Evolutionary conservation across 129 eudicot genomes (phyloP).

Genomic region (Centaurea solstitialis): DNA sequence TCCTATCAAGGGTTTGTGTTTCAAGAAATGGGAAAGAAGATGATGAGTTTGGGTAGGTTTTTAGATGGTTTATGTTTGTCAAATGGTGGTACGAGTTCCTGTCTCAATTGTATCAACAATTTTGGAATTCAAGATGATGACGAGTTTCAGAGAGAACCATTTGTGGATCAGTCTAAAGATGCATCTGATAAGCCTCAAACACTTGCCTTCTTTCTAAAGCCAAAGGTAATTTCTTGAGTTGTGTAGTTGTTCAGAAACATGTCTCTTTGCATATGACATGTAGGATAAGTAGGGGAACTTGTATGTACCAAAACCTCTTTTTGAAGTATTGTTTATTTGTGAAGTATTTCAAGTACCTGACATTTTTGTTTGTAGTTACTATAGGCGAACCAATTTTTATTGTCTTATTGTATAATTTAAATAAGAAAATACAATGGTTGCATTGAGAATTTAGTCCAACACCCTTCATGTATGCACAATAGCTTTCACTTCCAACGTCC

Average conservation of each 20-base stretch:
- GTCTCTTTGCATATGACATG: background rate
- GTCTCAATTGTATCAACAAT: slow-evolving; percentile 65
- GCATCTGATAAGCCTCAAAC: slow-evolving; percentile 63
- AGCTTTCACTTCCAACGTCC: background rate
- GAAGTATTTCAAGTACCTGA: background rate
- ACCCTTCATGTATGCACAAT: background rate
- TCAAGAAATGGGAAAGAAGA: slow-evolving; percentile 59
- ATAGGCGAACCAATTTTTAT: background rate
- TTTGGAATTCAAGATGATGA: slow-evolving; percentile 40
- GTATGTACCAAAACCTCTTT: background rate
- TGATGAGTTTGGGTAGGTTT: slow-evolving; percentile 56
- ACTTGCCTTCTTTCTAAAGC: slow-evolving; percentile 81
- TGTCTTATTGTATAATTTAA: background rate
- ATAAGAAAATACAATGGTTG: background rate
- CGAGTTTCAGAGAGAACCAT: slow-evolving; percentile 58
- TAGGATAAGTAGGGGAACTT: background rate
- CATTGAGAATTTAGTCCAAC: background rate
- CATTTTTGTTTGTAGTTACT: background rate
- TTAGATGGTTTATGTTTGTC: slow-evolving; percentile 67
- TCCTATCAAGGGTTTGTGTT: slow-evolving; percentile 14
- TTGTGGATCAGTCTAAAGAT: slow-evolving; percentile 65
- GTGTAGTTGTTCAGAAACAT: background rate
- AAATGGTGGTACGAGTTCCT: slow-evolving; percentile 52
- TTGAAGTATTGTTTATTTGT: background rate
- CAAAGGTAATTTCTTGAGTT: slow-evolving; percentile 60